Evolutionary conservation across 306 rosid species (phyloP).

Genomic region (Echinosophora koreensis): DNA sequence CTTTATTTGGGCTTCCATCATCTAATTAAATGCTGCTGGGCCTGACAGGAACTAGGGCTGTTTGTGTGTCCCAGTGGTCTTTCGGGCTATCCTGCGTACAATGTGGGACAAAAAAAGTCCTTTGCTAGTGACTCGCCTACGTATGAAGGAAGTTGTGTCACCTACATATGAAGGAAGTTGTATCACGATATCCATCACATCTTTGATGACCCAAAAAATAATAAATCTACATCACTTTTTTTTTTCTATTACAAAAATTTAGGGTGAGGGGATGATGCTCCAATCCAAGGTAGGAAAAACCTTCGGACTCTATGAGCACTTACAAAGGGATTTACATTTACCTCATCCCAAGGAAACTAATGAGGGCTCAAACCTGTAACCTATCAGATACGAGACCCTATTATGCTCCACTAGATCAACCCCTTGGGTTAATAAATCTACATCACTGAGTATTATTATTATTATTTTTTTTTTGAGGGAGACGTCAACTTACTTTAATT

Average conservation of each 20-base stretch:
- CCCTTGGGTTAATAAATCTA: not conserved
- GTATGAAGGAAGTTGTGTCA: not conserved
- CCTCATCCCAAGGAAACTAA: no score
- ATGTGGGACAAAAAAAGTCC: not conserved
- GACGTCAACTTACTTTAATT: no score
- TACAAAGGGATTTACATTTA: no score
- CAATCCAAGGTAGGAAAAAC: no score
- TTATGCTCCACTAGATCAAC: no score
- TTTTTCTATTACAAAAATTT: no score
- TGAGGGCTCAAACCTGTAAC: no score
- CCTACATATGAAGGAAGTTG: not conserved
- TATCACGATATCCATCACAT: not conserved
- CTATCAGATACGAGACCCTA: no score
- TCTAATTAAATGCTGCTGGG: constrained; percentile 4
- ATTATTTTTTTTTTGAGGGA: no score
- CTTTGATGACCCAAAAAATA: not conserved
- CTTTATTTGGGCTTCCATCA: constrained; percentile 13
- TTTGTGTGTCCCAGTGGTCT: not conserved
- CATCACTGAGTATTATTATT: no score
- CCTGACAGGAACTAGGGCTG: not conserved
- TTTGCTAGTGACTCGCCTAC: not conserved
- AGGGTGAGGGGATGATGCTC: no score
- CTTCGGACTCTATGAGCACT: no score
- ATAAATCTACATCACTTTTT: not conserved
- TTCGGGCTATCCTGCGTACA: not conserved